A percentile compares a stretch with the other conserved stretches of the same genome.
phyloP scores from a whole-genome alignment of 441 rosid genomes.

The Breynia disticha region DNA sequence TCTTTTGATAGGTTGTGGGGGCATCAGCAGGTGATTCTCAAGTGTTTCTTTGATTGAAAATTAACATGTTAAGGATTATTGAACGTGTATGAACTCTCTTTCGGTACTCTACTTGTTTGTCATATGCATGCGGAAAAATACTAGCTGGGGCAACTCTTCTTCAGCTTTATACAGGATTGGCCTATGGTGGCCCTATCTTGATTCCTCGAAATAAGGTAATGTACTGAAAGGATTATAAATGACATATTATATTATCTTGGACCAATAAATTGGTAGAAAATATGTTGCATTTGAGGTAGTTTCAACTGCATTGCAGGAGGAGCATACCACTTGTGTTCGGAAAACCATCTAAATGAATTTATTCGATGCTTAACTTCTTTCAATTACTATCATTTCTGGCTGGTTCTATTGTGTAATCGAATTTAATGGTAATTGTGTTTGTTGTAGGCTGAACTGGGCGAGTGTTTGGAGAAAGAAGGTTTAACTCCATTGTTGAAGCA shows the following conservation, averaged over 20 bases:
- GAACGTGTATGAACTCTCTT: neutral
- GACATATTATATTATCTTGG: neutral
- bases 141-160: slow-evolving; percentile 94
- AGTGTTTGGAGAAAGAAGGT: slow-evolving; percentile 82
- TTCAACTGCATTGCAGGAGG: too few species aligned
- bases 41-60: neutral
- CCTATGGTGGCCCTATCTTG: slow-evolving; percentile 92
- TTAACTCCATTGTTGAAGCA: slow-evolving; percentile 77
- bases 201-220: slow-evolving; percentile 81
- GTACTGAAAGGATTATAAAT: neutral
- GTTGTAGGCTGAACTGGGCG: slow-evolving; percentile 66
- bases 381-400: neutral
- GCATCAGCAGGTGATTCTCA: slow-evolving; percentile 62
- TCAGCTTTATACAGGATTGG: slow-evolving; percentile 90
- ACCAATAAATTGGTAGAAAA: neutral
- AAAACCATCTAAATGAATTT: too few species aligned
- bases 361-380: neutral
- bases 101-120: slow-evolving; percentile 1
- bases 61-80: neutral
- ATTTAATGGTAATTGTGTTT: neutral
- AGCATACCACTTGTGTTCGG: too few species aligned
- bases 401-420: neutral
- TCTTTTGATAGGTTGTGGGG: slow-evolving; percentile 93
- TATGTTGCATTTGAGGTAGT: neutral
- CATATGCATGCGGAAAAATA: slow-evolving; percentile 74